Evolutionary conservation across 306 rosid species (phyloP), one percentile per base, ranked within the genome.

Genomic region (Casuarina equisetifolia): DNA sequence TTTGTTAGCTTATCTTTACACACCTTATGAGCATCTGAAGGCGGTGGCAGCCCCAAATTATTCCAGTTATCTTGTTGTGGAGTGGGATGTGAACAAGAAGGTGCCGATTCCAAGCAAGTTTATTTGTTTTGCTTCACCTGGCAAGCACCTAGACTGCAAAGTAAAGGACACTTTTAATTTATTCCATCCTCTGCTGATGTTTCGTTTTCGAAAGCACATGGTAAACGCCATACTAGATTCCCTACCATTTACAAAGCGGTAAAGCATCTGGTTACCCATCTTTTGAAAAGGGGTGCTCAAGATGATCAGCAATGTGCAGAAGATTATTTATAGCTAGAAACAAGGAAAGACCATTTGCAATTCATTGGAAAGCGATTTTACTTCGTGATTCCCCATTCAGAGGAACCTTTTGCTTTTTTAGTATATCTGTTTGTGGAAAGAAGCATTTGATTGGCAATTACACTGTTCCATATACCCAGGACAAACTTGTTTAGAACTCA

Each of bases 141-240:
- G 69, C 16, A 13, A 35, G 69, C 69, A 36, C 20, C 40, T 0
- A 36, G 69, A 62, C 13, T 38, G 44, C 6, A 12, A 9, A 2
- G 35, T 35, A 62, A 62, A 62, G 51, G 40, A 4, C 1, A 25
- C 78, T 20, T 55, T 59, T 74, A 36, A 15, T 71, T 10, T 46
- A 20, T 15, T 82, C 72, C 42, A 12, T 48, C 69, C 50, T 46
- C 51, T n/a, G 52, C 80, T 74, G 81, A 16, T 55, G 55, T 49
- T 17, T 40, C 39, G 2, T 64, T 69, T 81, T 54, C 15, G 25
- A 61, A 59, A 48, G 71, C 74, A 54, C 52, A 8, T 54, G 19
- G 63, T 38, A 57, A 82, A 77, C 38, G 43, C 49, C 53, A 59
- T 74, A 9, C 81, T 67, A 78, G 82, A 80, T 79, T 82, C 82